phyloP scores from a whole-genome alignment of 805 yeast genomes.

The Saccharomycopsis microspora region DNA sequence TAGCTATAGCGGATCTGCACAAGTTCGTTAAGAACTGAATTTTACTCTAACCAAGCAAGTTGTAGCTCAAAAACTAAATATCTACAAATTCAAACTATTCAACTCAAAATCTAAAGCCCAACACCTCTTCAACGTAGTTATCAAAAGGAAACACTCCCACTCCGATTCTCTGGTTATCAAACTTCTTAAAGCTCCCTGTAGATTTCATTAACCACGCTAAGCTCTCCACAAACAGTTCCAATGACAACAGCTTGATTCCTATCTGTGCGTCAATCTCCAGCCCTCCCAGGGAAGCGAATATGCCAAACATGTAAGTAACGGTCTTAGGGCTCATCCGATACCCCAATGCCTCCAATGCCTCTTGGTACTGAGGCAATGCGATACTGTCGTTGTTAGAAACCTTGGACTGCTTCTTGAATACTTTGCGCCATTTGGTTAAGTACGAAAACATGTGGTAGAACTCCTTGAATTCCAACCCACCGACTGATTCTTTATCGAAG shows the following conservation, averaged over 20 bases:
- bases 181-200: conserved; percentile 68
- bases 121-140: conserved; percentile 47
- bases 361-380: conserved; percentile 50
- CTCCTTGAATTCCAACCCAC: conserved; percentile 43
- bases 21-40: neutral
- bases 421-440: conserved; percentile 54
- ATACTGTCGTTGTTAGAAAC: conserved; percentile 39
- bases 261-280: conserved; percentile 18
- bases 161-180: conserved; percentile 68
- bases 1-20: too few species aligned
- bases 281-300: conserved; percentile 24
- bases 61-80: conserved; percentile 18
- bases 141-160: conserved; percentile 54
- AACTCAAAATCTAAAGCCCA: conserved; percentile 22
- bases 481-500: conserved; percentile 39
- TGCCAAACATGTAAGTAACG: conserved; percentile 44
- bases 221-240: conserved; percentile 73
- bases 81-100: too few species aligned
- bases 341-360: conserved; percentile 53
- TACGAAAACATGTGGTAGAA: conserved; percentile 62
- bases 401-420: conserved; percentile 48
- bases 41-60: neutral
- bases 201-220: conserved; percentile 67
- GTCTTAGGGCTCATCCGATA: conserved; percentile 50
- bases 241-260: conserved; percentile 36